A percentile compares a stretch with the other conserved stretches of the same genome.
Evolutionary conservation across 176 grass and related monocot species (phyloP).

Genomic region (Oryza coarctata): DNA sequence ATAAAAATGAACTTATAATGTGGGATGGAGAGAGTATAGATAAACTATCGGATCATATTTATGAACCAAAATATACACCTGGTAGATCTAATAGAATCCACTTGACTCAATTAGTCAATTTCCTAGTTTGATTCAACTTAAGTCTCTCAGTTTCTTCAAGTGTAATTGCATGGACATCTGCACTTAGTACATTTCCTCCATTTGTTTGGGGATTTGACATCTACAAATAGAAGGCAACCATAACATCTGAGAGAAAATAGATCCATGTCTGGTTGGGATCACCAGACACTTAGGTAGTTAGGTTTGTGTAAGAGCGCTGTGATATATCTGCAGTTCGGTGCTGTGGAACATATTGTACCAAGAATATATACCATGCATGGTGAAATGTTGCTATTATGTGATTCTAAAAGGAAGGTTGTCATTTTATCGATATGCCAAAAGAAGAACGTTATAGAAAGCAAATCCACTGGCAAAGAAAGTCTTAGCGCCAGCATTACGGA

Average conservation of each 20-base stretch:
- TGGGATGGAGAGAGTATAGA: not conserved
- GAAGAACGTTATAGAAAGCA: not conserved
- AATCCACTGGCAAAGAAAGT: not conserved
- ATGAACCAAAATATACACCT: not conserved
- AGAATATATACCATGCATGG: not conserved
- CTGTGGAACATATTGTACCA: not conserved
- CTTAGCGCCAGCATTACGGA: not conserved
- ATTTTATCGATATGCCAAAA: not conserved
- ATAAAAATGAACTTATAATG: not conserved
- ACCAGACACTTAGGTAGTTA: not conserved
- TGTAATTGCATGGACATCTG: not conserved
- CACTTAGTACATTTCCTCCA: not conserved
- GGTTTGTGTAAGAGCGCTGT: not conserved
- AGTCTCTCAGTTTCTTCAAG: not conserved
- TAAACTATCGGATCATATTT: not conserved
- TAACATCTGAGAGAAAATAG: not conserved
- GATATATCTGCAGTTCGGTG: not conserved
- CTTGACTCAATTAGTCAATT: not conserved
- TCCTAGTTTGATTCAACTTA: not conserved
- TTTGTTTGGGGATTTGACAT: not conserved
- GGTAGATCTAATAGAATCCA: not conserved
- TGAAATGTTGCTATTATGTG: not conserved
- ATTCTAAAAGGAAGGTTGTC: not conserved
- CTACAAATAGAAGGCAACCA: not conserved
- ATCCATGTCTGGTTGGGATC: not conserved